Evolutionary conservation across 2,329 filamentous ascomycete genomes (phyloP).

Genomic region (Ceratocystiopsis sp.): DNA sequence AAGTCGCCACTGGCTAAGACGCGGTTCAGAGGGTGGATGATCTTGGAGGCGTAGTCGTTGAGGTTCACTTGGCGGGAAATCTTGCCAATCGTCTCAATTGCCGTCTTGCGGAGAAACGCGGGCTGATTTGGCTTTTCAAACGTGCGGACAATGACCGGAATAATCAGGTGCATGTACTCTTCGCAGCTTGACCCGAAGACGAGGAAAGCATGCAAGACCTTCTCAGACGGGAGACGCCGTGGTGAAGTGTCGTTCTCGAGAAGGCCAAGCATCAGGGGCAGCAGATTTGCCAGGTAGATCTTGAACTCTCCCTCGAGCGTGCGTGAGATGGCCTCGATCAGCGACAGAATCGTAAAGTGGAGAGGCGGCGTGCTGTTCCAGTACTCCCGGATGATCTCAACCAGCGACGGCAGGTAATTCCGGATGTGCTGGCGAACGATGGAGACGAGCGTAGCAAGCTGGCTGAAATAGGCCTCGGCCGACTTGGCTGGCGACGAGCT

Average conservation of each 20-base stretch:
- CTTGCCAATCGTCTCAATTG: slow-evolving; percentile 88
- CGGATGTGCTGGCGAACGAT: slow-evolving; percentile 95
- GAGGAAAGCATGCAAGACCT: slow-evolving; percentile 84
- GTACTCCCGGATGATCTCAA: slow-evolving; percentile 73
- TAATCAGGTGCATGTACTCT: slow-evolving; percentile 98
- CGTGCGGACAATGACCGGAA: slow-evolving; percentile 83
- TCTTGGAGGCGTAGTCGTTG: slow-evolving; percentile 89
- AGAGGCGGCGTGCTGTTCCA: slow-evolving; percentile 70
- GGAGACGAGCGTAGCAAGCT: slow-evolving; percentile 78
- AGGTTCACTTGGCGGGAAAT: slow-evolving; percentile 93
- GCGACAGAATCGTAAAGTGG: slow-evolving; percentile 76
- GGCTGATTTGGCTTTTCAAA: slow-evolving; percentile 84
- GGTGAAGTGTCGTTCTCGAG: slow-evolving; percentile 69
- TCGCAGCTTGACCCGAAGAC: slow-evolving; percentile 92
- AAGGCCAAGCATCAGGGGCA: slow-evolving; percentile 87
- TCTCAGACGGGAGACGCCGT: slow-evolving; percentile 69
- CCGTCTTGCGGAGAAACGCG: slow-evolving; percentile 60
- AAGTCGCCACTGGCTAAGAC: slow-evolving; percentile 60
- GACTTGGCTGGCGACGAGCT: slow-evolving; percentile 53
- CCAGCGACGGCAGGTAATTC: slow-evolving; percentile 73
- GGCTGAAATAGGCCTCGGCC: slow-evolving; percentile 93
- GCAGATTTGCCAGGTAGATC: slow-evolving; percentile 72
- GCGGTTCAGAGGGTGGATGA: slow-evolving; percentile 82
- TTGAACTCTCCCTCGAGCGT: slow-evolving; percentile 97
- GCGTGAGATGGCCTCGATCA: slow-evolving; percentile 86